These are phyloP conservation scores for Apiotrichum brassicae DNA, from an alignment of 1,284 basidiomycete species.

Conservation along the genomic window DNA sequence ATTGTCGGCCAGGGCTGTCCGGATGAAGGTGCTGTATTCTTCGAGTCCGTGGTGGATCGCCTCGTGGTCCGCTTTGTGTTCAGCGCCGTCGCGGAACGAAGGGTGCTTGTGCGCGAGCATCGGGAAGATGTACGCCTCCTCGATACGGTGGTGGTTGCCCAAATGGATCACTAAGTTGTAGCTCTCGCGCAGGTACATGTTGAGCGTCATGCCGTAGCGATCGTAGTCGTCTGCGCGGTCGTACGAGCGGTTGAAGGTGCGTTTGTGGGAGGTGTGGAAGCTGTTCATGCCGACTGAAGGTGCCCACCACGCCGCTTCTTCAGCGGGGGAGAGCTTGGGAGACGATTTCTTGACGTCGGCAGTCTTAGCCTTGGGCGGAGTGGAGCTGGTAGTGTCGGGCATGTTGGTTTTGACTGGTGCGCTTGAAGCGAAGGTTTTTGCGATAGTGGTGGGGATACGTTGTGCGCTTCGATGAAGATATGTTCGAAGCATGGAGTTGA, in stretches of 20 bases:
- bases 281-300: conserved; percentile 3
- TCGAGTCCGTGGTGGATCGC: conserved; percentile 62
- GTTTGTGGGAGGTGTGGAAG: conserved; percentile 12
- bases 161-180: conserved; percentile 30
- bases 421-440: no score
- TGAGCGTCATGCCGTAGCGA: not conserved
- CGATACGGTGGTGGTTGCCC: conserved; percentile 61
- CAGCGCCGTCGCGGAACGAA: conserved; percentile 50
- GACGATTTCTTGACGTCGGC: no score
- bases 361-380: no score
- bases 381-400: no score
- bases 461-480: no score
- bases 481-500: no score
- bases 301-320: conserved; percentile 3
- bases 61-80: conserved; percentile 58
- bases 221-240: conserved; percentile 6
- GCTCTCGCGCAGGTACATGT: conserved; percentile 6
- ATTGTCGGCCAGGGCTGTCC: conserved; percentile 52
- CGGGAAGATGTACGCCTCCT: conserved; percentile 57
- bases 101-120: conserved; percentile 58
- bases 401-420: no score
- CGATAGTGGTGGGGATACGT: no score
- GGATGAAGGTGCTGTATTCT: conserved; percentile 51
- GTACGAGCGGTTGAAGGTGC: conserved; percentile 7
- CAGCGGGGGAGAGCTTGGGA: not conserved